Evolutionary conservation across 2,329 filamentous ascomycete species (phyloP), one percentile per base, ranked within the genome.

Genomic region (Hortaea sp.): DNA sequence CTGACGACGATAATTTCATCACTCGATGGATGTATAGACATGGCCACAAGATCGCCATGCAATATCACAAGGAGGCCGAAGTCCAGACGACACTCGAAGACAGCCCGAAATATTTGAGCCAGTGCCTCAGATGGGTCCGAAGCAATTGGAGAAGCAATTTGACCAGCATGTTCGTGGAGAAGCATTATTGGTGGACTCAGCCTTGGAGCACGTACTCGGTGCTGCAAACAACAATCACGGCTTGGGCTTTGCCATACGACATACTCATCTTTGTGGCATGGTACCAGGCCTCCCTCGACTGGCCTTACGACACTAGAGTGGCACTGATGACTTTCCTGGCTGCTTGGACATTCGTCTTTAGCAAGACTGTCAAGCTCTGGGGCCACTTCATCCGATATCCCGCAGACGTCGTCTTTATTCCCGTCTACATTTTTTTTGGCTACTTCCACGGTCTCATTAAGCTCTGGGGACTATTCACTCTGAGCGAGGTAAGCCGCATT

Each of bases 131-230:
- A 41, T 97, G 90, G 90, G 88, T 92, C 39, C 82, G 90, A 60
- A 95, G 89, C 74, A 97, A 97, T 69, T 97, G 90, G 90, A 78
- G 90, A 63, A 95, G 88, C 72, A 97, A 97, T 67, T 82, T 88
- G 67, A 95, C 88, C 44, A 95, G 88, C 66, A 75, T 95, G 61
- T 77, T 90, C 53, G 79, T 79, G 53, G 90, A 95, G 69, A 74
- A 84, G 63, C 78, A 88, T 61, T 86, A 95, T 60, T 88, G 85
- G 81, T 81, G 70, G 59, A 86, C 86, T 61, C 90, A 95, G 65
- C 84, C 80, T 42, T 97, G 89, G 88, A 94, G 84, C 68, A 85
- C 87, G 9, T 97, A 95, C 65, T 88, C 90, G 43, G 81, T 95
- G 50, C 86, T 95, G 69, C 73, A 95, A 62, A 92, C 90, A 28